Base-by-base conservation (phyloP, 2,329 filamentous ascomycete species). In the Fusarium torulosum region DNA sequence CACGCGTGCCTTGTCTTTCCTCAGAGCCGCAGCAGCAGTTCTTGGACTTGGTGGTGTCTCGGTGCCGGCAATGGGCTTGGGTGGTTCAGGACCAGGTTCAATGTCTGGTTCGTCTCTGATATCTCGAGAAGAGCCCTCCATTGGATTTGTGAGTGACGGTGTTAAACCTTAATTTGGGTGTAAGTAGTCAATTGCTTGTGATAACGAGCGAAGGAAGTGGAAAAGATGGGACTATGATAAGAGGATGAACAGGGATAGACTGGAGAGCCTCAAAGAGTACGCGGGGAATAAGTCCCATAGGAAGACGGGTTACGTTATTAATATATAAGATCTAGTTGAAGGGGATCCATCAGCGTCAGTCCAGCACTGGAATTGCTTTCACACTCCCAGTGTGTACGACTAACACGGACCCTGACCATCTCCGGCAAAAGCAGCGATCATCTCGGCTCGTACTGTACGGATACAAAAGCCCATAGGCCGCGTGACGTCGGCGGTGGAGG, bases 1-100 rank as follows among this genome's bases (percentile, higher is more conserved):
- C 27, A 84, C 82, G 27, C 82, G 79, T 4, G 79, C 81, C 65
- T 83, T 84, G 62, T 84, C 82, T 68, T 77, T 81, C 59, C 53
- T 74, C n/a, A 65, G 33, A 27, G 63, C 70, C 17, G 70, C 70
- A 43, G 66, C 64, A 15, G 57, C 61, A 1, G 53, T 53, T 21
- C 53, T 56, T 17, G 63, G 58, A 11, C 63, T 63, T n/a, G 59
- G 61, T 7, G 69, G 59, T 13, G 50, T 53, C 31, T 59, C 66
- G 21, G 35, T 33, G 23, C 46, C 41, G 44, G 58, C 41, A 38
- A 38, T 23, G 19, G 55, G 47, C 44, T 53, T 60, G 53, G 44
- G 27, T 20, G 50, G 40, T 35, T 70, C 59, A 4, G 55, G 59
- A 42, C 60, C 67, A 19, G 35, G 27, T 40, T 67, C 71, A 23